These are phyloP conservation scores for Pseudopithomyces chartarum DNA, from an alignment of 2,329 filamentous ascomycete species.

Conservation along the genomic window DNA sequence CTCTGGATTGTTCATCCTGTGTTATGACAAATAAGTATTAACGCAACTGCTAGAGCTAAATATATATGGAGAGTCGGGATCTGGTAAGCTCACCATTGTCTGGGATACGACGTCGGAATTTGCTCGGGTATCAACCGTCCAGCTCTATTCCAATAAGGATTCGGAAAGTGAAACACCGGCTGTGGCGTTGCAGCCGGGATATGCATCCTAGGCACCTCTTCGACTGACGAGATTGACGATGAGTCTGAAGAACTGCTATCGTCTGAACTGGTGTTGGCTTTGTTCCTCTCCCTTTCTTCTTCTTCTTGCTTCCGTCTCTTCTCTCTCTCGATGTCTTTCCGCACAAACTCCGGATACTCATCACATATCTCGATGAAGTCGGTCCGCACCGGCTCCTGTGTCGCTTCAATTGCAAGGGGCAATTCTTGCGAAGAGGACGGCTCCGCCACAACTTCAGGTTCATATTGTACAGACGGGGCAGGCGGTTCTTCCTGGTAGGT, in stretches of 20 bases:
- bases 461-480: neutral
- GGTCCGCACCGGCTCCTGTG: neutral
- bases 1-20: slow-evolving; percentile 7
- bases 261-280: neutral
- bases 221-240: slow-evolving; percentile 10
- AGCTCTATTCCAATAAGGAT: slow-evolving; percentile 6
- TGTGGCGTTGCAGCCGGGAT: slow-evolving; percentile 21
- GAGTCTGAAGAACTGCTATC: slow-evolving; percentile 11
- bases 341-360: slow-evolving; percentile 23
- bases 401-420: neutral
- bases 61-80: neutral
- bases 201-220: slow-evolving; percentile 26
- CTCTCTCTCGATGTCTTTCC: slow-evolving; percentile 15
- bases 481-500: neutral
- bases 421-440: neutral
- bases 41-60: neutral
- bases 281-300: neutral
- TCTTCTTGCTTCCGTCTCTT: slow-evolving; percentile 10
- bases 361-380: slow-evolving; percentile 31
- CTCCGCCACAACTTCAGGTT: neutral
- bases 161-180: slow-evolving; percentile 14
- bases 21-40: neutral
- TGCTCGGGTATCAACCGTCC: slow-evolving; percentile 3
- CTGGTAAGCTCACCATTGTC: slow-evolving; percentile 12
- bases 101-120: slow-evolving; percentile 14